Evolutionary conservation across 1,284 basidiomycete species (phyloP), one percentile per base, ranked within the genome.

Genomic region (Ustilago esculenta): DNA sequence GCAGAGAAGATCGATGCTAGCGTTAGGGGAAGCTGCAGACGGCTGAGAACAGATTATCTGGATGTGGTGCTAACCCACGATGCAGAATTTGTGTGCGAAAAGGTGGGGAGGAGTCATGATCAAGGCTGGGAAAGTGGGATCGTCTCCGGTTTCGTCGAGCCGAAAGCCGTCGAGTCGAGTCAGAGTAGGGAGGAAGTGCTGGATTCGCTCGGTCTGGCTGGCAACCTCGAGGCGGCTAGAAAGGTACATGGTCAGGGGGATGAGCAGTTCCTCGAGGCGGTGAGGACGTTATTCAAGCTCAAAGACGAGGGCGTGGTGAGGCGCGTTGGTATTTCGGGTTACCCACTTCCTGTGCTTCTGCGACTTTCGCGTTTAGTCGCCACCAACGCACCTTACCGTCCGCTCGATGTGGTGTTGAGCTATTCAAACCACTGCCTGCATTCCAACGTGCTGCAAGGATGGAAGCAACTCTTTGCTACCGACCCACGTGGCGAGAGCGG

Each of bases 331-430:
- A 90, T 98, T 68, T 89, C 90, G 63, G 92, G 93, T 1, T 96
- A 91, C 78, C 92, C 94, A 0, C 86, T 98, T n/a, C 91, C 93
- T 2, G 89, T 90, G 1, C 86, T 98, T 12, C 86, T 98, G 9
- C 89, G 95, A 9, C 83, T 97, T 15, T 87, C 91, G 15, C 85
- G 92, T 17, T 85, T 98, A 42, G 87, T 92, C 23, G 77, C 76
- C 4, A 72, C 66, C 30, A 61, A 54, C 3, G 60, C 67, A 9
- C 73, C 75, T 8, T 76, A 64, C 40, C 60, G 77, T 3, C 68
- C 76, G 87, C 54, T 79, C 27, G 78, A 82, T 46, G 63, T 74
- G 46, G 59, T 81, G 18, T 48, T 81, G 20, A 77, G 58, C 61
- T 81, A 81, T 57, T 75, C 72, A 37, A 72, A 80, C 39, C 74